Evolutionary conservation across 192 early-diverging fungal genomes (phyloP).

Genomic region (Jimgerdemannia lactiflua): DNA sequence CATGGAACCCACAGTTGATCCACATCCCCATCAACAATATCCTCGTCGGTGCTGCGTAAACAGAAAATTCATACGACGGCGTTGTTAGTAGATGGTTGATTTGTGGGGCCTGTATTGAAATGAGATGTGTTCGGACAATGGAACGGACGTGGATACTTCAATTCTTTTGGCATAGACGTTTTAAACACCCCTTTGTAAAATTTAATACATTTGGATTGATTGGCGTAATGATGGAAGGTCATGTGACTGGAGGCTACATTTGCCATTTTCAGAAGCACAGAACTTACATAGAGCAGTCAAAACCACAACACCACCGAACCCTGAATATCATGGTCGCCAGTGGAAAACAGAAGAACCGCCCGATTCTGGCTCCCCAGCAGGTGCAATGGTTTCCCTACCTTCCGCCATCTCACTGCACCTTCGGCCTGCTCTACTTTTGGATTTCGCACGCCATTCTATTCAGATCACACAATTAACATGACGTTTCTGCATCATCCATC

Average conservation of each 20-base stretch:
- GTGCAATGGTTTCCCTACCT: conserved; percentile 2
- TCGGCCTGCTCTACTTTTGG: not conserved
- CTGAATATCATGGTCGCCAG: not conserved
- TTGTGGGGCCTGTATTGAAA: not conserved
- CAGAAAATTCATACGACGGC: not conserved
- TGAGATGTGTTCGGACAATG: not conserved
- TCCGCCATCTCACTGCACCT: not conserved
- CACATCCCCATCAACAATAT: conserved; percentile 99
- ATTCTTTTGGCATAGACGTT: not conserved
- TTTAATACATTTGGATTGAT: too few species aligned
- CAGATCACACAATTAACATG: not conserved
- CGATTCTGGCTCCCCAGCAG: not conserved
- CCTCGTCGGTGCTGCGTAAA: conserved; percentile 71
- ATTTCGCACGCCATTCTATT: not conserved
- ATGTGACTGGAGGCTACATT: not conserved
- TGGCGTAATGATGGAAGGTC: not conserved
- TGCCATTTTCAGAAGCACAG: not conserved
- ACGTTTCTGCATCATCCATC: not conserved
- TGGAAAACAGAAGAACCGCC: not conserved
- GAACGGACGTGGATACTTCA: not conserved
- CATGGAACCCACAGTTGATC: conserved; percentile 58
- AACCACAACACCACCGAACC: not conserved
- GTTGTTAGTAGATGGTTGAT: not conserved
- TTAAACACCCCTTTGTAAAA: too few species aligned
- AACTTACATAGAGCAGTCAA: not conserved